Conservation (phyloP, 2,329 filamentous ascomycete genomes). For the Aspergillus sp. region DNA sequence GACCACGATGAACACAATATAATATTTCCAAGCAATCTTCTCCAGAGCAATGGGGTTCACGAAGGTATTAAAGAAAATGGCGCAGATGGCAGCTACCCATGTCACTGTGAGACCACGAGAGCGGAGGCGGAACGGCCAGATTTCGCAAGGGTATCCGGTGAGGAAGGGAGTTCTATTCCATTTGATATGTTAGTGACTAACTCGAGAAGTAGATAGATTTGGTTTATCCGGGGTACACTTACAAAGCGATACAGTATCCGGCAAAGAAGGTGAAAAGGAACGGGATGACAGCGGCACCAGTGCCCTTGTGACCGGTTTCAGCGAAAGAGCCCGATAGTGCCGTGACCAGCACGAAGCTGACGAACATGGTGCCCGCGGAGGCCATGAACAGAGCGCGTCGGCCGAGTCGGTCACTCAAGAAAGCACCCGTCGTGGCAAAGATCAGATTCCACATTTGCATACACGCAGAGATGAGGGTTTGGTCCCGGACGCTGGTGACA, state of each 20-base stretch:
- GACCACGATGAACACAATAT: conserved; percentile 21
- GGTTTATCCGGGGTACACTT: no score
- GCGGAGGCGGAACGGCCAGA: conserved; percentile 25
- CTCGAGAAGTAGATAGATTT: no score
- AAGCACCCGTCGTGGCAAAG: conserved; percentile 18
- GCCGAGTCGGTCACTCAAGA: conserved; percentile 19
- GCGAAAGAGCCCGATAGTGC: conserved; percentile 25
- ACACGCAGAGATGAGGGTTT: conserved; percentile 16
- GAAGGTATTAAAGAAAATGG: conserved; percentile 23
- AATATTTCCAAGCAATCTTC: conserved; percentile 23
- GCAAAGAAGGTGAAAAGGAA: conserved; percentile 30
- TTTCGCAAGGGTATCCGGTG: conserved; percentile 23
- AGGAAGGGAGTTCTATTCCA: conserved; percentile 18
- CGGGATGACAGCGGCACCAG: conserved; percentile 28
- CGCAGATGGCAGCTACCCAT: conserved; percentile 14
- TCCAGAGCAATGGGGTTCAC: conserved; percentile 23
- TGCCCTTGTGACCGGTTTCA: conserved; percentile 4
- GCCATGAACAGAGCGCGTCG: conserved; percentile 21
- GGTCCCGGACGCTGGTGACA: conserved; percentile 16
- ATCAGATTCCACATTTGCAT: conserved; percentile 26
- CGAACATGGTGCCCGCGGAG: conserved; percentile 20
- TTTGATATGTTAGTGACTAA: no score
- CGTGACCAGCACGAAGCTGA: conserved; percentile 20
- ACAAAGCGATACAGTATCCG: conserved; percentile 23
- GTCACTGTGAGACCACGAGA: conserved; percentile 25